Evolutionary conservation across 495 filamentous ascomycete genomes (phyloP).

Genomic region (Penicillium silybi): DNA sequence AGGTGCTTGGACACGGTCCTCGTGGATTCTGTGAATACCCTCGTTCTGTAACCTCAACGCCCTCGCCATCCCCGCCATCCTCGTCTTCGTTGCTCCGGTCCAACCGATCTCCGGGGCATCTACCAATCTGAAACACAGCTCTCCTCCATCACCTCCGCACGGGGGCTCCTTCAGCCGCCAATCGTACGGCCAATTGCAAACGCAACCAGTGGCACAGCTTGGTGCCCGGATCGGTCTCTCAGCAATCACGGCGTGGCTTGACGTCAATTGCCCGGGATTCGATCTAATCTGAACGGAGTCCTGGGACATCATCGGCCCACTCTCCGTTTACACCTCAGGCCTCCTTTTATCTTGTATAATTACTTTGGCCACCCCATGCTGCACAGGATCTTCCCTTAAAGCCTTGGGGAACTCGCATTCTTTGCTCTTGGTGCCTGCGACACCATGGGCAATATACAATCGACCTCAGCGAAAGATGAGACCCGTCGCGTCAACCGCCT

Average conservation of each 20-base stretch:
- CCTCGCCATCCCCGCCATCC: neutral
- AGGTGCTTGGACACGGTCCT: neutral
- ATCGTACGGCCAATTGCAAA: slow-evolving; percentile 23
- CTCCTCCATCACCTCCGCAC: slow-evolving; percentile 24
- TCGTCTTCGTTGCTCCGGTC: slow-evolving; percentile 11
- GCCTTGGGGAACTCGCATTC: slow-evolving; percentile 10
- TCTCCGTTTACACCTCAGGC: neutral
- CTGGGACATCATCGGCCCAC: neutral
- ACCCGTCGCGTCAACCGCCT: slow-evolving; percentile 36
- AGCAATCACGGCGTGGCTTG: slow-evolving; percentile 23
- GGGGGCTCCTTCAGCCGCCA: slow-evolving; percentile 19
- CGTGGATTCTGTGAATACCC: slow-evolving; percentile 6
- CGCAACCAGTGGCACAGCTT: slow-evolving; percentile 15
- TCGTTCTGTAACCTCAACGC: neutral
- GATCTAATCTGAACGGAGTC: slow-evolving; percentile 14
- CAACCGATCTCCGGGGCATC: slow-evolving; percentile 17
- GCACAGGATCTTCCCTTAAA: slow-evolving; percentile 8
- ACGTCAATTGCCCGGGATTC: slow-evolving; percentile 23
- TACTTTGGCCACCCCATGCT: slow-evolving; percentile 11
- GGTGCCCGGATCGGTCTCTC: slow-evolving; percentile 24
- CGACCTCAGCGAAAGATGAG: slow-evolving; percentile 34
- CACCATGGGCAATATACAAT: slow-evolving; percentile 40
- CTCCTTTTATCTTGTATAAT: slow-evolving; percentile 15
- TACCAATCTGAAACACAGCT: slow-evolving; percentile 27
- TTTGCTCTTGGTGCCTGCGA: slow-evolving; percentile 8